These are phyloP conservation scores for Chytriomyces sp. DNA, from an alignment of 192 early-diverging fungal genomes.

Conservation along the genomic window DNA sequence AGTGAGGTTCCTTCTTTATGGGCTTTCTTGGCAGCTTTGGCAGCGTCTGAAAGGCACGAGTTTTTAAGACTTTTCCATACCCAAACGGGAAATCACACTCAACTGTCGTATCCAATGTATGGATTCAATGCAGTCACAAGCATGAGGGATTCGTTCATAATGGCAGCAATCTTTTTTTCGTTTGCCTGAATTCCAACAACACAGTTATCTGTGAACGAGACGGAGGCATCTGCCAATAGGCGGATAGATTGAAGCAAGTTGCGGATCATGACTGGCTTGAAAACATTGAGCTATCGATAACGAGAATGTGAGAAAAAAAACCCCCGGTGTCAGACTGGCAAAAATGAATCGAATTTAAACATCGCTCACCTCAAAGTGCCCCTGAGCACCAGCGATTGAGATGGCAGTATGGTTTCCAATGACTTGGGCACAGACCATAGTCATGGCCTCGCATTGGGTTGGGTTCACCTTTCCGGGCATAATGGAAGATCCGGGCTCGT, in stretches of 20 bases:
- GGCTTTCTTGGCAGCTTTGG: conserved; percentile 96
- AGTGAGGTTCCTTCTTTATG: conserved; percentile 88
- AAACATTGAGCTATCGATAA: conserved; percentile 79
- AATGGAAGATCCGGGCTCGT: conserved; percentile 99
- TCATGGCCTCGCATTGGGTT: conserved; percentile 99
- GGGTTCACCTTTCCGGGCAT: conserved; percentile 99
- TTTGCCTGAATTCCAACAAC: conserved; percentile 94
- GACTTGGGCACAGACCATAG: conserved; percentile 98
- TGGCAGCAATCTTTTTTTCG: conserved; percentile 82
- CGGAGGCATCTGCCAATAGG: conserved; percentile 81
- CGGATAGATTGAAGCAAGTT: conserved; percentile 95
- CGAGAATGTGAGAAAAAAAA: not conserved
- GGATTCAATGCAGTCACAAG: conserved; percentile 99
- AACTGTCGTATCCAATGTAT: conserved; percentile 80
- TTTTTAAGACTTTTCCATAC: not conserved
- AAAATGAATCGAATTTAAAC: not conserved
- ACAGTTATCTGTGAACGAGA: conserved; percentile 96
- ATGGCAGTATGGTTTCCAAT: conserved; percentile 98
- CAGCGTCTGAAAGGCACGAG: conserved; percentile 57
- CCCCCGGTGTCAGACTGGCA: not conserved
- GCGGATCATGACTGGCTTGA: conserved; percentile 99
- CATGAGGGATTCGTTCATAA: conserved; percentile 95
- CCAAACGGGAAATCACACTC: not conserved
- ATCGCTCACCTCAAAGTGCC: conserved; percentile 80
- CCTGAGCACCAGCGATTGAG: conserved; percentile 90